Conservation (phyloP, 2,329 filamentous ascomycete genomes). For the Mycogone perniciosa region DNA sequence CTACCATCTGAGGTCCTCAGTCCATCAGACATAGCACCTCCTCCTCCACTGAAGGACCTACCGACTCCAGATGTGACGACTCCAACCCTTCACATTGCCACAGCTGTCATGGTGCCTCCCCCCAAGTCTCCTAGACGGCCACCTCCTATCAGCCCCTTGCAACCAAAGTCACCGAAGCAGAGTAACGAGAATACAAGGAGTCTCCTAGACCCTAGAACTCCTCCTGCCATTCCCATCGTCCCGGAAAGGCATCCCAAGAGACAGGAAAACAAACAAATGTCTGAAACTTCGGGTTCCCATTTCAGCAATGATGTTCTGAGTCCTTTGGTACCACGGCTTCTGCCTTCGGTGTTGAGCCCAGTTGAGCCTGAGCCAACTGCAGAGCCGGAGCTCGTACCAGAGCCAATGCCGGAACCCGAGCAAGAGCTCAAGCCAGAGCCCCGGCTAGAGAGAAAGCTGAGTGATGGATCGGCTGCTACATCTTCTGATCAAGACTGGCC, state of each 20-base stretch:
- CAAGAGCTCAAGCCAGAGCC: background rate
- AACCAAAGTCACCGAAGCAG: background rate
- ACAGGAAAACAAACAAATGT: slow-evolving; percentile 2
- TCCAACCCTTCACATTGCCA: slow-evolving; percentile 1
- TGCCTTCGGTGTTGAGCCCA: slow-evolving; percentile 1
- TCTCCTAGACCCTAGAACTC: background rate
- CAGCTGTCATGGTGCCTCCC: background rate
- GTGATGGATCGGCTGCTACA: background rate
- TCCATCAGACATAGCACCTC: background rate
- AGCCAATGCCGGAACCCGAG: background rate
- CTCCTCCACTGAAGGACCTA: background rate
- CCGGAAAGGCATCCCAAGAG: background rate
- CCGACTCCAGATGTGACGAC: background rate
- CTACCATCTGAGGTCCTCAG: background rate
- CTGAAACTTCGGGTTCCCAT: background rate
- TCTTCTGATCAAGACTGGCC: background rate
- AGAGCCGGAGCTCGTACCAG: background rate
- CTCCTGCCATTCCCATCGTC: slow-evolving; percentile 1
- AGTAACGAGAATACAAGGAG: background rate
- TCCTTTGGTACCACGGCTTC: slow-evolving; percentile 5
- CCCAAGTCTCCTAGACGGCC: slow-evolving; percentile 8
- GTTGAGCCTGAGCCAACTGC: background rate
- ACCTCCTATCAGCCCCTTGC: slow-evolving; percentile 1
- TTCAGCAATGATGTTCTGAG: slow-evolving; percentile 1
- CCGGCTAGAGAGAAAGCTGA: too few relatives aligned